These are phyloP conservation scores for Chalaropsis ovoidea DNA, from an alignment of 2,329 filamentous ascomycete species.

Conservation along the genomic window DNA sequence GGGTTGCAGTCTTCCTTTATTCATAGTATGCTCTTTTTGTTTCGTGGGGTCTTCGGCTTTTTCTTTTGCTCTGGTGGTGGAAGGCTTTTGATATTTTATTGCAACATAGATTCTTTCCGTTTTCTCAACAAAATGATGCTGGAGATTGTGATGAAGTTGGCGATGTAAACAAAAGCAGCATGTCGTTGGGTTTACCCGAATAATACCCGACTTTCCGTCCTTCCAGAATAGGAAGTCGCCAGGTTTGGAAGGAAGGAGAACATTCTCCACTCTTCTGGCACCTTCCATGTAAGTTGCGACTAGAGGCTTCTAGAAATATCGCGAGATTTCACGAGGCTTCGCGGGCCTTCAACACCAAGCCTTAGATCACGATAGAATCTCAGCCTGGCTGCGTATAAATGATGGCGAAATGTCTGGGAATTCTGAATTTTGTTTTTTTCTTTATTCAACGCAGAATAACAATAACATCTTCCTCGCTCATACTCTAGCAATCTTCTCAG, in stretches of 20 bases:
- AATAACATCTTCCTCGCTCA: background rate
- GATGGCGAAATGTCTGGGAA: background rate
- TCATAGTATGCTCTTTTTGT: background rate
- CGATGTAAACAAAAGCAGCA: too few species aligned
- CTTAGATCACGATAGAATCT: background rate
- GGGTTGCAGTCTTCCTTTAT: background rate
- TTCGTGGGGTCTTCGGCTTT: background rate
- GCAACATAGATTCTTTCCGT: background rate
- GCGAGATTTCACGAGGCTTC: background rate
- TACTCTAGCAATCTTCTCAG: background rate
- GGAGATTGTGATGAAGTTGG: too few species aligned
- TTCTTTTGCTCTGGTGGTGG: background rate
- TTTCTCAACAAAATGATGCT: too few species aligned
- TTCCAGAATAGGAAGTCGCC: background rate
- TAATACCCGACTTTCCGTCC: background rate
- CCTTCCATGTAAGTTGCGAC: background rate
- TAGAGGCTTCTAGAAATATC: constrained; percentile 13
- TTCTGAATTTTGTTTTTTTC: background rate
- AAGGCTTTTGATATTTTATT: constrained; percentile 4
- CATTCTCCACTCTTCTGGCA: constrained; percentile 15
- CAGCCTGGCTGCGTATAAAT: background rate
- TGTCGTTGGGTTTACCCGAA: background rate
- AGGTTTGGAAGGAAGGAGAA: constrained; percentile 8
- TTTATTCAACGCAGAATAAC: background rate
- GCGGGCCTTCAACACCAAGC: background rate